Conservation (phyloP, 306 rosid genomes). For the Dalbergia cochinchinensis region DNA sequence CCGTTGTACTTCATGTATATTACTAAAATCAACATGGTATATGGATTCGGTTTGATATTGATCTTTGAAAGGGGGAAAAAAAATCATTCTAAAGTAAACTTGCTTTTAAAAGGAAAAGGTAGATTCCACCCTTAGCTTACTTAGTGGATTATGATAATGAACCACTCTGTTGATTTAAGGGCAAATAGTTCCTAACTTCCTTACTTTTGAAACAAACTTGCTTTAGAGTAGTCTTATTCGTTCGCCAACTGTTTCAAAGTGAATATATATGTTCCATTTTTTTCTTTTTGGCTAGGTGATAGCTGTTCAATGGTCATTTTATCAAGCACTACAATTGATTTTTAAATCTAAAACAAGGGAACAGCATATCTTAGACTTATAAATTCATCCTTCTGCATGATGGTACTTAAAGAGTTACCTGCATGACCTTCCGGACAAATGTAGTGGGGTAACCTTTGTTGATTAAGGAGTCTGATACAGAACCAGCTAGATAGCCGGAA, state of each 20-base stretch:
- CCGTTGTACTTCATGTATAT: background rate
- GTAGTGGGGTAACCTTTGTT: constrained; percentile 72
- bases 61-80: too few relatives aligned
- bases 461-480: constrained; percentile 74
- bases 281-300: background rate
- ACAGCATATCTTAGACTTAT: background rate
- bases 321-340: constrained; percentile 12
- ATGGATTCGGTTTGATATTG: constrained; percentile 31
- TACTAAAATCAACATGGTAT: constrained; percentile 30
- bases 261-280: background rate
- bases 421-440: constrained; percentile 86
- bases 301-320: constrained; percentile 17
- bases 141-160: background rate
- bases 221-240: background rate
- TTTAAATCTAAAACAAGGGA: background rate
- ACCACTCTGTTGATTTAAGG: background rate
- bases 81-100: too few relatives aligned
- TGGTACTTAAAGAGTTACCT: constrained; percentile 57
- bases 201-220: background rate
- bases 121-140: background rate
- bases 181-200: background rate
- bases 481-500: constrained; percentile 86
- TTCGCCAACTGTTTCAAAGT: constrained; percentile 20
- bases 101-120: too few relatives aligned
- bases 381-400: background rate